These are phyloP conservation scores for Sclerotinia spermophila DNA, from an alignment of 2,329 filamentous ascomycete species.

Conservation along the genomic window DNA sequence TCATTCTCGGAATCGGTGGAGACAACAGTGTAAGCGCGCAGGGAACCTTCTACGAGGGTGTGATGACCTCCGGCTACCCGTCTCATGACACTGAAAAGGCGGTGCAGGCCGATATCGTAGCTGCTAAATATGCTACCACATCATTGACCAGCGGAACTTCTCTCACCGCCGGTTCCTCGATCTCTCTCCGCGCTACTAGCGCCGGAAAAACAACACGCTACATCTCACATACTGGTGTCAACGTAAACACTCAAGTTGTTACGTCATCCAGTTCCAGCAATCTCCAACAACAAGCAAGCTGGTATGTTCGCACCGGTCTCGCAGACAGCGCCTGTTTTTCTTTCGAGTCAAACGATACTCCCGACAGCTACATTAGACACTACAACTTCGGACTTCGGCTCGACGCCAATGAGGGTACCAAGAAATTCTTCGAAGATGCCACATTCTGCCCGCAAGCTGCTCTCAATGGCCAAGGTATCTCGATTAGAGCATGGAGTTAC, in stretches of 20 bases:
- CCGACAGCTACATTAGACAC: constrained; percentile 58
- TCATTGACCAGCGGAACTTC: constrained; percentile 48
- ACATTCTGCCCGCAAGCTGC: constrained; percentile 57
- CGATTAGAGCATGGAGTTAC: constrained; percentile 56
- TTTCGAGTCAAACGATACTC: constrained; percentile 56
- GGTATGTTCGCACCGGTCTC: constrained; percentile 52
- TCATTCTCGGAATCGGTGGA: constrained; percentile 68
- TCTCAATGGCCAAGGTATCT: constrained; percentile 48
- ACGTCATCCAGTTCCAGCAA: constrained; percentile 47
- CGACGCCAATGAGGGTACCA: constrained; percentile 50
- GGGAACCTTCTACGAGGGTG: constrained; percentile 63
- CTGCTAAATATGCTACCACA: constrained; percentile 50
- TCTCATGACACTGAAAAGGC: constrained; percentile 54
- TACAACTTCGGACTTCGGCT: constrained; percentile 49
- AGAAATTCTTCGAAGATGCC: constrained; percentile 57
- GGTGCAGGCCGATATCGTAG: constrained; percentile 58
- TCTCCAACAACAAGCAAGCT: constrained; percentile 51
- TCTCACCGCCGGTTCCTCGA: constrained; percentile 46
- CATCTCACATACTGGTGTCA: constrained; percentile 49
- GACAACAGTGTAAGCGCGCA: constrained; percentile 54
- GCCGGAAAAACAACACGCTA: constrained; percentile 52
- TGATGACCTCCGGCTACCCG: constrained; percentile 60
- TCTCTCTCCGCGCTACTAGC: constrained; percentile 55
- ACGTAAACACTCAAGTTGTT: constrained; percentile 54
- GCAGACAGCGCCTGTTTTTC: constrained; percentile 55